Evolutionary conservation across 306 rosid species (phyloP).

Genomic region (Citrullus mucosospermus): DNA sequence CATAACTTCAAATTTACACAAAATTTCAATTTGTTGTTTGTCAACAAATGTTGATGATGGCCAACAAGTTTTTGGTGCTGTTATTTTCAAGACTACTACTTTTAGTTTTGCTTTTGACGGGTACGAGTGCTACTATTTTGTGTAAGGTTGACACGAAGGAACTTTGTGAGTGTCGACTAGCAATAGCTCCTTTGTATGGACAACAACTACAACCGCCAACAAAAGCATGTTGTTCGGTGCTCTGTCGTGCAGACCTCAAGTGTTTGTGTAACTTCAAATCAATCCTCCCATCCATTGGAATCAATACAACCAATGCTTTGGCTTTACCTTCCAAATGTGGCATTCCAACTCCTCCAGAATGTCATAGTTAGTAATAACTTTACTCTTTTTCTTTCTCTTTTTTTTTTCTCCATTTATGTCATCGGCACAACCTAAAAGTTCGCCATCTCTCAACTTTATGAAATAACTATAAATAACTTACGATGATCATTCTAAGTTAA

Average conservation of each 20-base stretch:
- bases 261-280: constrained; percentile 39
- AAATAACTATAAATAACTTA: too few species aligned
- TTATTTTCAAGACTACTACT: constrained; percentile 22
- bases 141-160: constrained; percentile 30
- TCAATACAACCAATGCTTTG: constrained; percentile 38
- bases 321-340: constrained; percentile 55
- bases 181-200: constrained; percentile 20
- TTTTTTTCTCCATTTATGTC: too few species aligned
- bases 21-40: too few species aligned
- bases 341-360: constrained; percentile 24
- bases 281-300: constrained; percentile 26
- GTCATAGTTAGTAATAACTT: constrained; percentile 27
- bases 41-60: too few species aligned
- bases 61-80: not conserved
- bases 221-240: constrained; percentile 27
- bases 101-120: constrained; percentile 16
- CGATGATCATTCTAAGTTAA: too few species aligned
- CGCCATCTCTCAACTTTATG: too few species aligned
- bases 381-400: too few species aligned
- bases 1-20: too few species aligned
- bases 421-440: too few species aligned
- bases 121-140: constrained; percentile 16
- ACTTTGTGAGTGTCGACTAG: constrained; percentile 27
- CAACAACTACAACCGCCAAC: constrained; percentile 25
- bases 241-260: constrained; percentile 31